phyloP scores from a whole-genome alignment of 257 asterid species.

The Scutellaria galericulata region DNA sequence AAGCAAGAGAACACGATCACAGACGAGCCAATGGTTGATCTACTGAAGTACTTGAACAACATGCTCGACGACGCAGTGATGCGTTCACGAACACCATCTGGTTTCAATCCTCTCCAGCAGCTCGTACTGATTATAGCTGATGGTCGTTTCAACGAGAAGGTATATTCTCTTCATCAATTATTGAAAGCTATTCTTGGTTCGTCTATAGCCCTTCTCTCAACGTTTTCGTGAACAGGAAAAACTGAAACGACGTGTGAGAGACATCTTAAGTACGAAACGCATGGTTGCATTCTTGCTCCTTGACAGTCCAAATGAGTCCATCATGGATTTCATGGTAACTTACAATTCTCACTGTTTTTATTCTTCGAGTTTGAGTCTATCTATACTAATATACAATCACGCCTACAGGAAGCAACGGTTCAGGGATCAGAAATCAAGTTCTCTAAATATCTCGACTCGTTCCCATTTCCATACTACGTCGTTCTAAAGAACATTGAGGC shows the following conservation, averaged over 20 bases:
- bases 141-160: constrained; percentile 90
- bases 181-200: background rate
- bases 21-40: constrained; percentile 84
- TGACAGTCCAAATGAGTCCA: constrained; percentile 76
- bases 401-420: constrained; percentile 62
- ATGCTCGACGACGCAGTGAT: constrained; percentile 68
- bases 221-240: constrained; percentile 51
- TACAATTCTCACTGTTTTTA: background rate
- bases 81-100: constrained; percentile 82
- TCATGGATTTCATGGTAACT: constrained; percentile 65
- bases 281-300: constrained; percentile 88
- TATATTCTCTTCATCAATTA: constrained; percentile 32
- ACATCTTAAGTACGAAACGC: constrained; percentile 69
- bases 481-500: constrained; percentile 85
- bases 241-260: constrained; percentile 74
- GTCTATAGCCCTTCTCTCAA: background rate
- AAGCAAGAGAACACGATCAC: constrained; percentile 83
- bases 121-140: constrained; percentile 93
- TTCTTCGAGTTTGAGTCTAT: background rate
- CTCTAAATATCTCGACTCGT: constrained; percentile 69
- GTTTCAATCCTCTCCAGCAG: constrained; percentile 91
- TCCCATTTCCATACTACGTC: constrained; percentile 89
- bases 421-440: constrained; percentile 45
- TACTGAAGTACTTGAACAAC: constrained; percentile 71
- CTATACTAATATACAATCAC: constrained; percentile 4